Evolutionary conservation across 495 filamentous ascomycete genomes (phyloP).

Genomic region (Aspergillus conjunctus): DNA sequence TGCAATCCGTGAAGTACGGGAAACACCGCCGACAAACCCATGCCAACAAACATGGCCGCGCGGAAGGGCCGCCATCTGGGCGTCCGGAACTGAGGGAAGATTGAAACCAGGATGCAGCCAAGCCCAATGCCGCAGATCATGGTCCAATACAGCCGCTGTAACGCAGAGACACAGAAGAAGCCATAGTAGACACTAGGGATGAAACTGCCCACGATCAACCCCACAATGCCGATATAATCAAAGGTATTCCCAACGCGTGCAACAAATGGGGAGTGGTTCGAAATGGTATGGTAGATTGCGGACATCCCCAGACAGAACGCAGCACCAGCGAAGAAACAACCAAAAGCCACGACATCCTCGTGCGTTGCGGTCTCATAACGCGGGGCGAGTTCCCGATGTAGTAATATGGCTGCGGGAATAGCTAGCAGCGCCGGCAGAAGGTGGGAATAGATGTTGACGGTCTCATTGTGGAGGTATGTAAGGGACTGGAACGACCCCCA

Average conservation of each 20-base stretch:
- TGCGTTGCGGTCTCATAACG: constrained; percentile 66
- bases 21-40: constrained; percentile 82
- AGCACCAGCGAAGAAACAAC: constrained; percentile 78
- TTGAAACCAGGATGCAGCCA: constrained; percentile 72
- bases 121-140: constrained; percentile 79
- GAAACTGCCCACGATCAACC: constrained; percentile 84
- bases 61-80: constrained; percentile 82
- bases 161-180: constrained; percentile 64
- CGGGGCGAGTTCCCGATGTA: constrained; percentile 57
- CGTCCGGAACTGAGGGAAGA: constrained; percentile 78
- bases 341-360: constrained; percentile 70
- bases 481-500: constrained; percentile 63
- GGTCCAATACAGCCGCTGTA: constrained; percentile 70
- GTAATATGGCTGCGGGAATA: constrained; percentile 38
- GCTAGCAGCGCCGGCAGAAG: constrained; percentile 57
- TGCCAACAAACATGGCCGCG: constrained; percentile 85
- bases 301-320: constrained; percentile 81
- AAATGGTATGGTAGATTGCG: constrained; percentile 74
- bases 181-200: constrained; percentile 87
- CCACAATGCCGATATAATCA: constrained; percentile 90
- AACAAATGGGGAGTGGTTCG: constrained; percentile 63
- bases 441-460: constrained; percentile 94
- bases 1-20: constrained; percentile 74
- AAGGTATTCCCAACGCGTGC: constrained; percentile 68
- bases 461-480: constrained; percentile 85